These are phyloP conservation scores for Ambrosiella xylebori DNA, from an alignment of 2,329 filamentous ascomycete species.

Conservation along the genomic window DNA sequence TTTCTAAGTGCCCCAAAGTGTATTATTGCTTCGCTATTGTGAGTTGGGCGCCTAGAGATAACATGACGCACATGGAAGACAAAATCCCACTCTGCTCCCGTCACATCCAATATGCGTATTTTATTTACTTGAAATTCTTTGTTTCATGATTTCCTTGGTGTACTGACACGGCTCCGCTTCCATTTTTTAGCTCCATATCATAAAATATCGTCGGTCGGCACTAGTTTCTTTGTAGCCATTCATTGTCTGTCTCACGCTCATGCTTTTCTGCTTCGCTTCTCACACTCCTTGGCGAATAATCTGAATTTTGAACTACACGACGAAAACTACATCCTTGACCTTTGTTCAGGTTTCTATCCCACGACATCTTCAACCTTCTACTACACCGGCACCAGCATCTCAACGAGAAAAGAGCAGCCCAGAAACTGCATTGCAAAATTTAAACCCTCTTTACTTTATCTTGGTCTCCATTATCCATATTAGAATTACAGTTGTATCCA, in stretches of 20 bases:
- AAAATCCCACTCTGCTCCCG: not conserved
- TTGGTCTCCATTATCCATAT: no score
- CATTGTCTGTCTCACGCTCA: not conserved
- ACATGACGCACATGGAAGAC: not conserved
- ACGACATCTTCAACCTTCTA: not conserved
- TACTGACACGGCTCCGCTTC: not conserved
- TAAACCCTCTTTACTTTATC: not conserved
- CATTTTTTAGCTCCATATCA: not conserved
- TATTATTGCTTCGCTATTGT: not conserved
- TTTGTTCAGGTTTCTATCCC: no score
- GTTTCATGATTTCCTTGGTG: not conserved
- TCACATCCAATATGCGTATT: not conserved
- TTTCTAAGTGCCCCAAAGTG: not conserved
- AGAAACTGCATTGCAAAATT: not conserved
- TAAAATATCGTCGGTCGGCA: not conserved
- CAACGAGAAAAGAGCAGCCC: not conserved
- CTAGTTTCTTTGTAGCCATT: not conserved
- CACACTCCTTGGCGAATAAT: no score
- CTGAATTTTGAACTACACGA: no score
- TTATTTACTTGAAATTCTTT: slow-evolving; percentile 2
- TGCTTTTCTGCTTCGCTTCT: not conserved
- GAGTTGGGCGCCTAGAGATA: not conserved
- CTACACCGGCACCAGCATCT: not conserved
- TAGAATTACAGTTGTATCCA: not conserved
- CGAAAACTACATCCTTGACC: no score